phyloP scores from a whole-genome alignment of 2,329 filamentous ascomycete genomes.

The Emergomyces orientalis region DNA sequence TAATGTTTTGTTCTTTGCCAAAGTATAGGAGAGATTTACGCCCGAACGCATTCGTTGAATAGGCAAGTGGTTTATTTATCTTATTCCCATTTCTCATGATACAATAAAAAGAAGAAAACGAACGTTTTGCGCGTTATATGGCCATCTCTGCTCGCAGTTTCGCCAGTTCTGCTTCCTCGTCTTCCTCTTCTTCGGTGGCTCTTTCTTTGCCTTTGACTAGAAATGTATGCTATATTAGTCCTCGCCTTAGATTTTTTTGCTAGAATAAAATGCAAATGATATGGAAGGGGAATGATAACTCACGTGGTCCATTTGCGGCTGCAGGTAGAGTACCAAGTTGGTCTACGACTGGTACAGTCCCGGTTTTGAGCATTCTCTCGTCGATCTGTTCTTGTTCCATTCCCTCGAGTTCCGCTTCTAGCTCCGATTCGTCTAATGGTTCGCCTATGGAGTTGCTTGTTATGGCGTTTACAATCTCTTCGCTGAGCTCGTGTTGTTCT shows the following conservation, averaged over 20 bases:
- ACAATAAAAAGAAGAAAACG: background rate
- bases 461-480: conserved; percentile 85
- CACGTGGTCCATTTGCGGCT: conserved; percentile 65
- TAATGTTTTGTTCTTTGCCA: background rate
- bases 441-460: conserved; percentile 59
- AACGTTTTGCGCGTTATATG: conserved; percentile 49
- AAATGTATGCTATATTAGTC: conserved; percentile 13
- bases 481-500: conserved; percentile 85
- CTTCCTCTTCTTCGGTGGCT: conserved; percentile 68
- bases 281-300: conserved; percentile 32
- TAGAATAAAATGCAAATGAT: background rate
- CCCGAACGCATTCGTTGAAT: background rate
- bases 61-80: background rate
- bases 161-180: conserved; percentile 89
- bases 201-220: conserved; percentile 42
- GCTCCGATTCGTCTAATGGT: conserved; percentile 70
- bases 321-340: conserved; percentile 67
- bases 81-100: conserved; percentile 1
- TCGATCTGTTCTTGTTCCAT: conserved; percentile 90
- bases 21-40: background rate
- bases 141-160: conserved; percentile 97
- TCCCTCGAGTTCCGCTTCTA: conserved; percentile 75
- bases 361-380: conserved; percentile 85
- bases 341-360: conserved; percentile 71
- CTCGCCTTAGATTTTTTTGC: background rate